Base-by-base conservation (phyloP, 305 asterid genomes). In the Rubia peregrina region DNA sequence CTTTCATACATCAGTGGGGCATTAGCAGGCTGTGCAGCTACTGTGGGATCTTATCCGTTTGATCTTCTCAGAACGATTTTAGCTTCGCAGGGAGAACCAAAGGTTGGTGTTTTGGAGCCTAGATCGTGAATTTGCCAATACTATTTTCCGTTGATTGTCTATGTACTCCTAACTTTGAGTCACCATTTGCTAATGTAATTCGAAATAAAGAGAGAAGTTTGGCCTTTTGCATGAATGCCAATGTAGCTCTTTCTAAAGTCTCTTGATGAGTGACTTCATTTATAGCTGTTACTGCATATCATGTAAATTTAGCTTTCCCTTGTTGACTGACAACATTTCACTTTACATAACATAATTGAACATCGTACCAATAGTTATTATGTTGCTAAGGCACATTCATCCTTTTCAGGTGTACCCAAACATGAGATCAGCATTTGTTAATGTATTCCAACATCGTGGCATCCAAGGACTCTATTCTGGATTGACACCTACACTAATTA, bases 31-130 rank as follows among this genome's bases (percentile, higher is more conserved):
- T 92, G 93, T 81, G 97, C 96, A 5, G 98, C 98, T 67, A 92
- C 98, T 0, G 79, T 92, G 69, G 98, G 97, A 76, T 88, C 98
- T 43, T 92, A 92, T 83, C 98, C 98, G 4, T 92, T 92, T 72
- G 98, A 92, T 84, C 97, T 92, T 65, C 75, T 92, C 68, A 83
- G 98, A 79, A 92, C 98, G 60, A 84, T 92, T 80, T 85, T 92
- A 86, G 98, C 98, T 78, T 92, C 97, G 61, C 98, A 90, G 70
- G 97, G 97, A 67, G 96, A 92, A 77, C 97, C 98, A 69, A 92
- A 89, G 97, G 97, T 92, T 59, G 85, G 74, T 66, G 43, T 19
- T 24, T 19, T 57, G 16, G 1, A 22, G 48, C 67, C 24, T 65
- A 62, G 42, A 69, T 67, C 22, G 12, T 24, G 26, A 61, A 61